Evolutionary conservation across 345 rosid species (phyloP).

Genomic region (Eucalyptus polyanthemos): DNA sequence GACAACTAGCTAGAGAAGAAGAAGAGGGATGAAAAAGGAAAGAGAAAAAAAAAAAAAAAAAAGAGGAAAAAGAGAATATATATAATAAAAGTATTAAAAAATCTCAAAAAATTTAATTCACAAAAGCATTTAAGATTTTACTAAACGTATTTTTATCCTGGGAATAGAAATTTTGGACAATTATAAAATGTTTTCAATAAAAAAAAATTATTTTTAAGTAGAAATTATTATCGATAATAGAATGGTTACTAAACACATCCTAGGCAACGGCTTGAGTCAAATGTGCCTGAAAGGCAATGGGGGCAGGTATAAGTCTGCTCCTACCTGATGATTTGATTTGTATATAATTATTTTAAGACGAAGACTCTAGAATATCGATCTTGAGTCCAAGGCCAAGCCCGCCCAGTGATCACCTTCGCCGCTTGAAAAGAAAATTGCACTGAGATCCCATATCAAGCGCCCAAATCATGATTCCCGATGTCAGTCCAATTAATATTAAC

Average conservation of each 20-base stretch:
- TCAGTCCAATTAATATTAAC: neutral
- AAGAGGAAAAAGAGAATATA: no score
- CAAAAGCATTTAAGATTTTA: no score
- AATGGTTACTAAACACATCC: rapidly evolving
- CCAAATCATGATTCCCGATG: neutral
- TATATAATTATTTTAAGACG: neutral
- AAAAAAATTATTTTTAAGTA: rapidly evolving
- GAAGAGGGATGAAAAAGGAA: no score
- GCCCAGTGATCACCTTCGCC: neutral
- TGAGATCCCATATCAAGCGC: neutral
- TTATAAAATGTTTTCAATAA: no score
- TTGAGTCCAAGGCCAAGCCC: neutral
- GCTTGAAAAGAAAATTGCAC: neutral
- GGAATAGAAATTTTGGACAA: rapidly evolving
- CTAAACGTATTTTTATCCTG: rapidly evolving
- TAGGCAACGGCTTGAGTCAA: neutral
- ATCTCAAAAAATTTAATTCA: no score
- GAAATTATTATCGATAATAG: rapidly evolving
- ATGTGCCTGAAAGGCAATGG: neutral
- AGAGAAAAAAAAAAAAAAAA: no score
- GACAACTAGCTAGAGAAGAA: no score
- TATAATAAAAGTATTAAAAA: no score
- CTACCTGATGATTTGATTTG: neutral
- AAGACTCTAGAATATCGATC: neutral
- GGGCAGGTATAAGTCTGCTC: neutral